Base-by-base conservation (phyloP, 2,329 filamentous ascomycete genomes). In the Sarocladium brachiariae region DNA sequence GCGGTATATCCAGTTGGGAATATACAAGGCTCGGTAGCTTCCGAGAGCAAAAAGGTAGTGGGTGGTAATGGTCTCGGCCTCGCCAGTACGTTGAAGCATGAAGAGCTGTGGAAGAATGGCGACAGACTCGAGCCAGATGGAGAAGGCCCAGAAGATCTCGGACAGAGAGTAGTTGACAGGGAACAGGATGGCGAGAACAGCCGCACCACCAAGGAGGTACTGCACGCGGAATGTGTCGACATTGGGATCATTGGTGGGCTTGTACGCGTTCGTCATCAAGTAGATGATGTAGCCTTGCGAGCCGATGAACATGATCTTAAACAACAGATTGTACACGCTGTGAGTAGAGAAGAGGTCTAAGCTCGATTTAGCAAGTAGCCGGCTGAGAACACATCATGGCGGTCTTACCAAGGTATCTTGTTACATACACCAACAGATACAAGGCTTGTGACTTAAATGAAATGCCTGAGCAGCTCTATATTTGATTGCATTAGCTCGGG, bases 11-110 rank as follows among this genome's bases (percentile, higher is more conserved):
- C 93, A 99, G 73, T 99, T 99, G 58, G 93, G 93, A 59, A 99
- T 99, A 71, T 99, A 99, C 51, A 99, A 76, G 3, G 91, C 89
- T 52, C 93, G 80, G 74, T 99, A 99, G 55, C 85, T 75, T 30
- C 93, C 93, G 33, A 99, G 77, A 13, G 95, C 92, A 64, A 96
- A 96, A 37, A 99, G 80, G 68, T 99, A 99, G 71, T 99, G 92
- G 1, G 91, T 96, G 11, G 93, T 99, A 64, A 99, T 99, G n/a
- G 93, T 96, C 73, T 99, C 93, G 10, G 93, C 95, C 73, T 97
- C 92, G 58, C 93, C 95, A 0, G 93, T 99, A 61, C 93, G 80
- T 73, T 99, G 93, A 56, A 99, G 78, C 89, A 99, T 95, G 71
- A 99, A 97, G 50, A 99, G 80, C 73, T 99, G 93, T 2, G 93